Percentiles rank a stretch among this genome's conserved stretches.
Conservation (phyloP, 768 basidiomycete species). For the Suillus bovinus region DNA sequence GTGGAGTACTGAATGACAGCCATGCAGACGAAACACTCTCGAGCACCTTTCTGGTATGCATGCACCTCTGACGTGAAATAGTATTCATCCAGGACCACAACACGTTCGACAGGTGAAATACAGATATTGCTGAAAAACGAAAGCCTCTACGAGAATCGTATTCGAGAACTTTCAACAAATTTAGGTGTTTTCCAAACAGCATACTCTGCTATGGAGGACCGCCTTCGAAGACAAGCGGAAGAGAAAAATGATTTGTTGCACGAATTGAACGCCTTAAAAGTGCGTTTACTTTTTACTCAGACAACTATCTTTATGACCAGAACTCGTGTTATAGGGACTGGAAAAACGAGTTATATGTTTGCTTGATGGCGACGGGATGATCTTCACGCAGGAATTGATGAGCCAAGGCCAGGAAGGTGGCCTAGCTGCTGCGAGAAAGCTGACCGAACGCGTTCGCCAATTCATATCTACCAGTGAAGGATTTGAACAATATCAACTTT, state of each 20-base stretch:
- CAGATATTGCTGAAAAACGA: conserved; percentile 27
- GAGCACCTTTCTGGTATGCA: conserved; percentile 8
- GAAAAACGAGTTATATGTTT: conserved; percentile 44
- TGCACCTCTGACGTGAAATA: conserved; percentile 2
- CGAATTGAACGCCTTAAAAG: conserved; percentile 32
- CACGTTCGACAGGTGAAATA: conserved; percentile 29
- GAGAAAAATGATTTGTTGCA: conserved; percentile 17
- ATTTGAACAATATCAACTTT: conserved; percentile 45
- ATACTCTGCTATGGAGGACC: conserved; percentile 24
- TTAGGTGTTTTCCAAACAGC: conserved; percentile 27
- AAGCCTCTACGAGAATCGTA: conserved; percentile 17
- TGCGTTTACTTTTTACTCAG: conserved; percentile 10
- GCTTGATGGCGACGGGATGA: conserved; percentile 65
- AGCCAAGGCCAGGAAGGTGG: conserved; percentile 59
- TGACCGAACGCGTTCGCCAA: conserved; percentile 36
- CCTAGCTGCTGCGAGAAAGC: conserved; percentile 49
- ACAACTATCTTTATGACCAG: conserved; percentile 1
- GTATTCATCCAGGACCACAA: not conserved
- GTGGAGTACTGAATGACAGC: not conserved
- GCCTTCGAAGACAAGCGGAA: conserved; percentile 19
- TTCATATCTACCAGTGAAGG: conserved; percentile 21
- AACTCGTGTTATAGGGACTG: conserved; percentile 20
- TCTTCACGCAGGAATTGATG: conserved; percentile 57
- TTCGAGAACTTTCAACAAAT: conserved; percentile 27
- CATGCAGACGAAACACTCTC: conserved; percentile 2